A percentile compares a stretch with the other conserved stretches of the same genome.
phyloP scores from a whole-genome alignment of 331 rosid species.

The Rosa hybrid region DNA sequence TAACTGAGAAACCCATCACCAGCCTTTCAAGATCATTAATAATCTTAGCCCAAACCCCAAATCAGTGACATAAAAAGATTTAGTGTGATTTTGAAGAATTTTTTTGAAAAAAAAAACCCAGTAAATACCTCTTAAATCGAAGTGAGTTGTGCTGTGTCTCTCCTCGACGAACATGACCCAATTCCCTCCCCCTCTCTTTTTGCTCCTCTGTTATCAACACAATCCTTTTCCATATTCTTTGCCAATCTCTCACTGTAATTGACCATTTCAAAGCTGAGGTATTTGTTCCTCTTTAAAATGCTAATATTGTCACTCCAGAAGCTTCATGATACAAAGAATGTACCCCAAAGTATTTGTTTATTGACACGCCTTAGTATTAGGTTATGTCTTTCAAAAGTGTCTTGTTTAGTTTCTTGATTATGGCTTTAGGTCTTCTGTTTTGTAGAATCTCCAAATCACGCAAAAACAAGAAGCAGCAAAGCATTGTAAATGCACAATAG shows the following conservation, averaged over 20 bases:
- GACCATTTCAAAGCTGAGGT: not conserved
- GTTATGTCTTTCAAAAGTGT: not conserved
- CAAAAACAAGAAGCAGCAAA: slow-evolving; percentile 92
- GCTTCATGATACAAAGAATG: not conserved
- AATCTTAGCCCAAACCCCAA: no score
- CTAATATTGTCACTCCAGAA: not conserved
- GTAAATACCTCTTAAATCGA: no score
- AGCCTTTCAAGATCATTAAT: no score
- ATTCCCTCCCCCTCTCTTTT: no score
- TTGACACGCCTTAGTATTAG: not conserved
- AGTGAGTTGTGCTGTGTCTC: no score
- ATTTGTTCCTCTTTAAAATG: not conserved
- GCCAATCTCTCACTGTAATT: not conserved
- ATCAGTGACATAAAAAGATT: no score
- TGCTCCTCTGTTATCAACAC: not conserved
- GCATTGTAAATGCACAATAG: slow-evolving; percentile 69
- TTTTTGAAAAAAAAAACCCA: no score
- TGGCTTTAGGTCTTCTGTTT: slow-evolving; percentile 33
- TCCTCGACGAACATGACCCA: no score
- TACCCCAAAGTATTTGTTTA: not conserved
- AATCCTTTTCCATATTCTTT: not conserved
- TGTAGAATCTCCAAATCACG: slow-evolving; percentile 60
- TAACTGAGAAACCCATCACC: no score
- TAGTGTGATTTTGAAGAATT: no score
- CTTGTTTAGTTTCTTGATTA: slow-evolving; percentile 32